Evolutionary conservation across 2,329 filamentous ascomycete genomes (phyloP).

Genomic region (Daldinia sp.): DNA sequence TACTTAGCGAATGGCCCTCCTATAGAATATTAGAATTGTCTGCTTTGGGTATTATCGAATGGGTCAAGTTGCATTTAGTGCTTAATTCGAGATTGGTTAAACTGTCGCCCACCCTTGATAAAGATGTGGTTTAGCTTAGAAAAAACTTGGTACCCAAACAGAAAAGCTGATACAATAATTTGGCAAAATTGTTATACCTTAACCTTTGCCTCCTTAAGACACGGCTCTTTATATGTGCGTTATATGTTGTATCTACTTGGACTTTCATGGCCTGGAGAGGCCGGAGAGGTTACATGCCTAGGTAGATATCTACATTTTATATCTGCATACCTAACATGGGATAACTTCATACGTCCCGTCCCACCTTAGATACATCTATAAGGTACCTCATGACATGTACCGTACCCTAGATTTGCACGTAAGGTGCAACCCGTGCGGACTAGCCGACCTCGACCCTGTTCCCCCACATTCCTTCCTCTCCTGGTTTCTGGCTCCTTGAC

Average conservation of each 20-base stretch:
- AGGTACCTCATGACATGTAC: neutral
- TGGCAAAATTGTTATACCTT: conserved; percentile 21
- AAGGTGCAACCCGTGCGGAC: conserved; percentile 19
- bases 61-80: conserved; percentile 27
- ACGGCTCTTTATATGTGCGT: conserved; percentile 8
- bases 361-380: neutral
- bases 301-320: neutral
- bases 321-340: neutral
- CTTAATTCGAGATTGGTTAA: conserved; percentile 22
- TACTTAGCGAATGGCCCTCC: conserved; percentile 1
- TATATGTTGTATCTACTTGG: neutral
- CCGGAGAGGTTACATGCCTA: neutral
- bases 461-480: conserved; percentile 28
- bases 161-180: conserved; percentile 7
- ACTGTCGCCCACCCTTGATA: conserved; percentile 13
- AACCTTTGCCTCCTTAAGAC: neutral
- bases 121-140: conserved; percentile 16
- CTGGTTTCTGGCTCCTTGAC: conserved; percentile 1
- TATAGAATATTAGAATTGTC: neutral
- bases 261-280: neutral
- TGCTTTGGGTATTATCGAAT: conserved; percentile 15
- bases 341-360: neutral
- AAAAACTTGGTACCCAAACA: conserved; percentile 14
- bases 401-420: neutral
- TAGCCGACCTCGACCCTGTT: conserved; percentile 18